Conservation (phyloP, 179 eudicot genomes). For the Pouteria campechiana region DNA sequence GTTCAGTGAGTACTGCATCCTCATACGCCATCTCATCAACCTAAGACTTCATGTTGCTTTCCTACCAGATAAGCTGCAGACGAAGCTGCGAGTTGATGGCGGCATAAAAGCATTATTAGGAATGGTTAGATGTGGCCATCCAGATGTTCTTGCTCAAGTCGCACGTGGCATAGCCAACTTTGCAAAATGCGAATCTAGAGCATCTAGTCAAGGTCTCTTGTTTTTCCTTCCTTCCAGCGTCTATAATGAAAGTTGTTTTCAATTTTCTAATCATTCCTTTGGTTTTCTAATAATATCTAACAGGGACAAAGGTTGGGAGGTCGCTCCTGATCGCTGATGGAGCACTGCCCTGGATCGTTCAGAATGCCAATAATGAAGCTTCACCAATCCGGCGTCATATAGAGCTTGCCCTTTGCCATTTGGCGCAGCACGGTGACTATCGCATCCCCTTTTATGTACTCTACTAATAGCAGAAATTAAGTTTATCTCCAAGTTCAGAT, state of each 20-base stretch:
- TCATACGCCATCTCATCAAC: too few species aligned
- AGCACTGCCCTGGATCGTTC: constrained; percentile 86
- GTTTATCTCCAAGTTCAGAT: too few species aligned
- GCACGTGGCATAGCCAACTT: constrained; percentile 96
- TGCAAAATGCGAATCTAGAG: constrained; percentile 92
- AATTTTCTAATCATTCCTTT: too few species aligned
- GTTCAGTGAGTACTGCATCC: too few species aligned
- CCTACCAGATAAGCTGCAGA: constrained; percentile 58
- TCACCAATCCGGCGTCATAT: constrained; percentile 77
- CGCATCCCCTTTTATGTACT: too few species aligned
- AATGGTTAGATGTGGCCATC: constrained; percentile 85
- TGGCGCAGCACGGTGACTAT: constrained; percentile 74
- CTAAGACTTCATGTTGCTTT: neutral
- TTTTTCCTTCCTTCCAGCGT: too few species aligned
- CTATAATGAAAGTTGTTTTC: too few species aligned
- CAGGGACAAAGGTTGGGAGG: constrained; percentile 61
- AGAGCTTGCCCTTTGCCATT: constrained; percentile 89
- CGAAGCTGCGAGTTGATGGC: constrained; percentile 76
- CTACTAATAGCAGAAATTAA: too few species aligned
- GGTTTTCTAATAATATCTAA: neutral
- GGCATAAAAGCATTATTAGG: constrained; percentile 80
- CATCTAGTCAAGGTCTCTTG: constrained; percentile 59
- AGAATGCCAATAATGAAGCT: constrained; percentile 80
- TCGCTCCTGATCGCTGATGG: constrained; percentile 86
- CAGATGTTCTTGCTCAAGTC: constrained; percentile 93